Evolutionary conservation across 768 basidiomycete genomes (phyloP).

Genomic region (Leucosporidium creatinivorum): DNA sequence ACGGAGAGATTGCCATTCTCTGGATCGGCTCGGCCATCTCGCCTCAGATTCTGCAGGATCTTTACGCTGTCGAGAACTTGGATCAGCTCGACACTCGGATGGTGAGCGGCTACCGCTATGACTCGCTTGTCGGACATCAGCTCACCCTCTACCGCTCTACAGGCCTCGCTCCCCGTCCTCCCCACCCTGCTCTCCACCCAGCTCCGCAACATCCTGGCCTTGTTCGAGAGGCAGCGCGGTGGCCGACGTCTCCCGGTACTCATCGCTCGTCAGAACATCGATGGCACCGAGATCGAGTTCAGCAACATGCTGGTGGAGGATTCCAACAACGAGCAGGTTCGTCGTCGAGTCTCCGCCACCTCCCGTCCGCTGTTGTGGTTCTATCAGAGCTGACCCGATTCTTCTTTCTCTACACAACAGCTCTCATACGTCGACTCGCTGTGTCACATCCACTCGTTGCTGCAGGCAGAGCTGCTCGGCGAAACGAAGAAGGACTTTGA

Average conservation of each 20-base stretch:
- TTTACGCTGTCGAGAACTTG: constrained; percentile 78
- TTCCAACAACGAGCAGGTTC: constrained; percentile 66
- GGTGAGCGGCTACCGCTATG: constrained; percentile 45
- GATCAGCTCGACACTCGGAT: constrained; percentile 60
- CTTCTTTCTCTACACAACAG: constrained; percentile 27
- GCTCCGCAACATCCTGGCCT: constrained; percentile 72
- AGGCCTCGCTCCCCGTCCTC: constrained; percentile 66
- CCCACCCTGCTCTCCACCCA: constrained; percentile 72
- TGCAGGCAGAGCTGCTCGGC: constrained; percentile 35
- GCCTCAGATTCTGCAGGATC: constrained; percentile 69
- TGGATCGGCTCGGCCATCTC: constrained; percentile 83
- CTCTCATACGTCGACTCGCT: constrained; percentile 39
- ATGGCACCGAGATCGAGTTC: constrained; percentile 85
- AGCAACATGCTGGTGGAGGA: constrained; percentile 97
- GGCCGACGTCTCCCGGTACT: constrained; percentile 47
- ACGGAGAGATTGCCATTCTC: constrained; percentile 75
- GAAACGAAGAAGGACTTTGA: constrained; percentile 27
- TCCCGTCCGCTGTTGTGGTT: not conserved
- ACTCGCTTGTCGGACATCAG: too few species aligned
- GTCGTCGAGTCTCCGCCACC: constrained; percentile 39
- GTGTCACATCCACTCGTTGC: constrained; percentile 46
- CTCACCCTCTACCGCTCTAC: constrained; percentile 12
- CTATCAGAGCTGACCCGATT: not conserved
- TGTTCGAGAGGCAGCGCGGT: constrained; percentile 45
- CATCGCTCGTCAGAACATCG: constrained; percentile 84